Conservation (phyloP, 2,329 filamentous ascomycete species). For the Apiospora kogelbergensis region DNA sequence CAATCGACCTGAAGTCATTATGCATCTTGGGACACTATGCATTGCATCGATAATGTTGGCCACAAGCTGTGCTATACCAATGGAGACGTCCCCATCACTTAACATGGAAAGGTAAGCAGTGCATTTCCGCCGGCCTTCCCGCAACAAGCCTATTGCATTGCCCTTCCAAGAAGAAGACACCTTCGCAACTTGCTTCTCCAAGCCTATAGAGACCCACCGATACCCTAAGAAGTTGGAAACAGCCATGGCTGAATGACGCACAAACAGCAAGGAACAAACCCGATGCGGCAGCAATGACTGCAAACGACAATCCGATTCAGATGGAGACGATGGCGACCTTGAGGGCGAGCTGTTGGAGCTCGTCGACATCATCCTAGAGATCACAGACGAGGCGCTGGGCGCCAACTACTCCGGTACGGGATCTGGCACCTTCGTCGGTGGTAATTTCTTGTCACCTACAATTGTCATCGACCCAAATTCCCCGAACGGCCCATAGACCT, state of each 20-base stretch:
- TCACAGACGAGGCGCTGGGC: background rate
- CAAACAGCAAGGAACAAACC: background rate
- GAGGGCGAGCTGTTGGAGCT: background rate
- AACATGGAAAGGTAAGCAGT: background rate
- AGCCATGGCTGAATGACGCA: background rate
- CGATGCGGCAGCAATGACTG: background rate
- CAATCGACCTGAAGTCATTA: background rate
- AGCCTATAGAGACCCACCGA: background rate
- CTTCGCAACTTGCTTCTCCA: background rate
- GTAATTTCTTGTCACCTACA: conserved; percentile 2
- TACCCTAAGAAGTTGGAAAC: background rate
- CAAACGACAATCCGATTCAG: background rate
- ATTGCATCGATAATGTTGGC: background rate
- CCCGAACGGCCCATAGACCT: background rate
- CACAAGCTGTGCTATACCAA: background rate
- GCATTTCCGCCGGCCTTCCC: background rate
- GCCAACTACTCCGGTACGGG: background rate
- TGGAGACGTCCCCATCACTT: background rate
- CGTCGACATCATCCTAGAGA: background rate
- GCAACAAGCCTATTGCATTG: background rate
- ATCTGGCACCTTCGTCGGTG: background rate
- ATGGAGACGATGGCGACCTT: background rate
- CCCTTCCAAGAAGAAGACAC: background rate
- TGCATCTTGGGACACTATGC: background rate
- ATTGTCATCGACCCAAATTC: background rate